Evolutionary conservation across 176 grass and related monocot genomes (phyloP).

Genomic region (sorghum (Sorghum bicolor)): Sorghum_bicolor_NCBIv3 NC_012871.2:69029501-69030000

Average conservation of each 20-base stretch:
- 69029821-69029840: not conserved
- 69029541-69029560: not conserved
- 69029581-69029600: not conserved
- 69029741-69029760: no score
- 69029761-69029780: no score
- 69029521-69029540: not conserved
- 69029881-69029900: not conserved
- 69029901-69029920: not conserved
- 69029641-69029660: not conserved
- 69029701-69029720: not conserved
- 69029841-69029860: not conserved
- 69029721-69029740: no score
- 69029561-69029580: not conserved
- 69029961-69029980: not conserved
- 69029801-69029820: not conserved
- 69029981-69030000: slow-evolving; percentile 16
- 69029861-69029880: not conserved
- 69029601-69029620: not conserved
- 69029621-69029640: not conserved
- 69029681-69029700: not conserved
- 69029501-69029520: not conserved
- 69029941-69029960: not conserved
- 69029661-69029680: not conserved
- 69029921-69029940: not conserved
- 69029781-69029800: slow-evolving; percentile 8